Base-by-base conservation (phyloP, 495 filamentous ascomycete species). In the Neurospora tetraspora region DNA sequence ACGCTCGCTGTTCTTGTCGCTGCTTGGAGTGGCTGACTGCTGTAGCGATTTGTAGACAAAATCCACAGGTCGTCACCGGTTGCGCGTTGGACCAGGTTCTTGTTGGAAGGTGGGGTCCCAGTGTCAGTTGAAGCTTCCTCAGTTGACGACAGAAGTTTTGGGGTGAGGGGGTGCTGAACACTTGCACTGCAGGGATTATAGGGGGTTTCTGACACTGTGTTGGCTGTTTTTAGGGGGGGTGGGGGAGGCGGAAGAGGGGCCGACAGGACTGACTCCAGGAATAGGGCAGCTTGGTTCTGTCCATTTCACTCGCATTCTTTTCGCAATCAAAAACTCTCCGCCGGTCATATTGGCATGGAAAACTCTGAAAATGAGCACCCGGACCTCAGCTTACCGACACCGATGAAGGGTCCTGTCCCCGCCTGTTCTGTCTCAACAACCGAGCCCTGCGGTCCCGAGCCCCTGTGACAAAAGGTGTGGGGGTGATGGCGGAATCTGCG, bases 391-490 rank as follows among this genome's bases (percentile, higher is more conserved):
- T 61, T 61, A 61, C 53, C 53, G 27, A 34, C 31, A 34, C 53
- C 27, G 53, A 36, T 65, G 53, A 65, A 65, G 53, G 27, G 53
- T 65, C 53, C 53, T 65, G 53, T 34, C 53, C 27, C 53, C 53
- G 53, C 53, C 27, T 34, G 53, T 65, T 65, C 27, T 31, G 53
- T 65, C n/a, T n/a, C n/a, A n/a, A n/a, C n/a, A n/a, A n/a, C n/a
- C n/a, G 53, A 65, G 53, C 53, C 53, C 53, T 34, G 53, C 53
- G 53, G 53, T 2, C 23, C 27, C 53, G 53, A 34, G 53, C 20
- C 68, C 70, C 69, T 47, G 65, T 78, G 78, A 77, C 73, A 72
- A 73, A 76, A 70, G 42, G 38, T 31, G 39, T 73, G 73, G 71
- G 72, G 73, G 43, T 27, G 42, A 75, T 76, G 75, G 71, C 74